A percentile compares a stretch with the other conserved stretches of the same genome.
Conservation (phyloP, 2,329 filamentous ascomycete species). For the Ceratocystis huliohia region DNA sequence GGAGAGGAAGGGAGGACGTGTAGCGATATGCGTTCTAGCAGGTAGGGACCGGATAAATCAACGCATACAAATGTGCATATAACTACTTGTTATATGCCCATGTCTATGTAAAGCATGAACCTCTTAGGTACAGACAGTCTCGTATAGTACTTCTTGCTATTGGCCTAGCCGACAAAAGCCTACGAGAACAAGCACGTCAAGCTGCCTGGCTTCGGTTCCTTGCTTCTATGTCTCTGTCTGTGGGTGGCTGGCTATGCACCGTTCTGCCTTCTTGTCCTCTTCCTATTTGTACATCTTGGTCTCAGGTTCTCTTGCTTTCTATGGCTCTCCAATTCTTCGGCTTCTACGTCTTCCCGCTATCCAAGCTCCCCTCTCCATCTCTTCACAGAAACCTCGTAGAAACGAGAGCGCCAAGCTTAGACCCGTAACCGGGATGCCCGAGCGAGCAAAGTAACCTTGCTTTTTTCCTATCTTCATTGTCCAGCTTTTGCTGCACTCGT, state of each 20-base stretch:
- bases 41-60: not conserved
- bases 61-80: not conserved
- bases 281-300: not conserved
- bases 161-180: not conserved
- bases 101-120: not conserved
- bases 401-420: slow-evolving; percentile 8
- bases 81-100: not conserved
- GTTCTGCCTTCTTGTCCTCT: not conserved
- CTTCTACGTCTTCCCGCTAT: not conserved
- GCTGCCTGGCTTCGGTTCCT: not conserved
- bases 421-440: slow-evolving; percentile 6
- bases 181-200: not conserved
- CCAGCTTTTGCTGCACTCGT: not conserved
- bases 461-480: not conserved
- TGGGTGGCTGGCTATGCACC: not conserved
- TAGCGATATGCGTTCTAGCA: too few relatives aligned
- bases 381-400: not conserved
- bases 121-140: not conserved
- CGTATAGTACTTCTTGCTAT: not conserved
- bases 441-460: slow-evolving; percentile 2
- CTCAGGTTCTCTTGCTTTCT: not conserved
- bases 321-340: not conserved
- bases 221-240: not conserved
- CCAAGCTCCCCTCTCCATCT: not conserved
- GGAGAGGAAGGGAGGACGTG: too few relatives aligned